Conservation (phyloP, 495 filamentous ascomycete species). For the Hyaloscypha bicolor region DNA sequence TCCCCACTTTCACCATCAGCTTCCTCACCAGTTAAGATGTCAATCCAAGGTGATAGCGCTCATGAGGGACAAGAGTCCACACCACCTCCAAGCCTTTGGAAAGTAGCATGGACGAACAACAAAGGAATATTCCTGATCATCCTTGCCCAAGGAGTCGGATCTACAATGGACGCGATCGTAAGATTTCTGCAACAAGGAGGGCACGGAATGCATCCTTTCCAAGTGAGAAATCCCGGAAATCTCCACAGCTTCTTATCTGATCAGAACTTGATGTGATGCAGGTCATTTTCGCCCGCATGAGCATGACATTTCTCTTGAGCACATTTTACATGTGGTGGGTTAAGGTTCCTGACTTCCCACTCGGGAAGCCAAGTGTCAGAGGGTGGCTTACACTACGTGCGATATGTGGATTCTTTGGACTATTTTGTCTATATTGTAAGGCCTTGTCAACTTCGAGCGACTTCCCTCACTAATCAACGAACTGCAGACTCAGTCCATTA, state of each 20-base stretch:
- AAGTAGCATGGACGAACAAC: conserved; percentile 22
- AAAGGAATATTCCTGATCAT: conserved; percentile 25
- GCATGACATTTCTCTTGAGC: conserved; percentile 66
- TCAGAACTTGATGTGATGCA: conserved; percentile 39
- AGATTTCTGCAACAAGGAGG: conserved; percentile 29
- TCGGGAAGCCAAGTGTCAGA: conserved; percentile 66
- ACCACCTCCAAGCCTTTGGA: not conserved
- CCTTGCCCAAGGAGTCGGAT: conserved; percentile 13
- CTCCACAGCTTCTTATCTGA: not conserved
- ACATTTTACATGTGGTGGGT: conserved; percentile 73
- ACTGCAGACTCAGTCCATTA: conserved; percentile 70
- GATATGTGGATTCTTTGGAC: conserved; percentile 70
- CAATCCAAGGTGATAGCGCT: not conserved
- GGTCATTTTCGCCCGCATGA: conserved; percentile 81
- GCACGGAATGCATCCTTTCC: conserved; percentile 28
- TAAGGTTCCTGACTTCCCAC: conserved; percentile 63
- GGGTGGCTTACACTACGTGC: conserved; percentile 65
- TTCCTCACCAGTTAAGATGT: not conserved
- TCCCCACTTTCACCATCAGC: not conserved
- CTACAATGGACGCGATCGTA: conserved; percentile 29
- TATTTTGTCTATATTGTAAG: conserved; percentile 73
- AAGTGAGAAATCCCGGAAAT: conserved; percentile 12
- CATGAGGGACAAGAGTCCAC: not conserved
- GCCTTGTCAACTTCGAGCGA: conserved; percentile 6
- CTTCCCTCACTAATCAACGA: not conserved